Percentiles rank a stretch among this genome's conserved stretches.
Evolutionary conservation across 2,329 filamentous ascomycete genomes (phyloP).

Genomic region (Sarocladium brachiariae): DNA sequence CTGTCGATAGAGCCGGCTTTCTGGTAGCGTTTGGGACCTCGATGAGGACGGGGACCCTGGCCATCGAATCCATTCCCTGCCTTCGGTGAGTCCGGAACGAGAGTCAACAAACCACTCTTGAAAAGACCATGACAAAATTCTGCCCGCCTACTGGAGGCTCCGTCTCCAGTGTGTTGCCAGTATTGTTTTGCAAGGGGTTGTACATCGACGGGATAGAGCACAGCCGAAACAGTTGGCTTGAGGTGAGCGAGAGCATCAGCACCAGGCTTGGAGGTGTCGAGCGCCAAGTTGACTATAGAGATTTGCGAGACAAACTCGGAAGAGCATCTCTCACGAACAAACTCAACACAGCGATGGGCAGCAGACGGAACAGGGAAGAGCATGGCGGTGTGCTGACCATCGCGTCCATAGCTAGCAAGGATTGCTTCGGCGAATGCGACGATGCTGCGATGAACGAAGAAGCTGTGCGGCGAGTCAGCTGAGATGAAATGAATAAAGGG

Average conservation of each 20-base stretch:
- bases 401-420: constrained; percentile 52
- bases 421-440: constrained; percentile 65
- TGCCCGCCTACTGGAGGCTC: constrained; percentile 81
- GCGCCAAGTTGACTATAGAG: constrained; percentile 54
- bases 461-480: constrained; percentile 45
- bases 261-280: constrained; percentile 47
- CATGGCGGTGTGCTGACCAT: constrained; percentile 60
- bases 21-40: constrained; percentile 78
- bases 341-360: constrained; percentile 67
- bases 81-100: constrained; percentile 11
- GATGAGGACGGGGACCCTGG: constrained; percentile 34
- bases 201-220: constrained; percentile 62
- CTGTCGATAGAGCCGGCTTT: constrained; percentile 40
- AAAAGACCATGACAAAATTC: constrained; percentile 81
- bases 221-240: constrained; percentile 56
- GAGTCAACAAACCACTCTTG: constrained; percentile 54
- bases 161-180: constrained; percentile 95
- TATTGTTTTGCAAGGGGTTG: constrained; percentile 81
- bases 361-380: constrained; percentile 69
- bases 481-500: too few species aligned
- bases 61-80: neutral
- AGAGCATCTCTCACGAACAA: constrained; percentile 57
- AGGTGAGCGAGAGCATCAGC: constrained; percentile 47
- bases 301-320: constrained; percentile 42
- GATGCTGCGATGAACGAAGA: constrained; percentile 86